Percentiles rank a stretch among this genome's conserved stretches.
phyloP scores from a whole-genome alignment of 2,329 filamentous ascomycete species.

The Huntiella savannae region DNA sequence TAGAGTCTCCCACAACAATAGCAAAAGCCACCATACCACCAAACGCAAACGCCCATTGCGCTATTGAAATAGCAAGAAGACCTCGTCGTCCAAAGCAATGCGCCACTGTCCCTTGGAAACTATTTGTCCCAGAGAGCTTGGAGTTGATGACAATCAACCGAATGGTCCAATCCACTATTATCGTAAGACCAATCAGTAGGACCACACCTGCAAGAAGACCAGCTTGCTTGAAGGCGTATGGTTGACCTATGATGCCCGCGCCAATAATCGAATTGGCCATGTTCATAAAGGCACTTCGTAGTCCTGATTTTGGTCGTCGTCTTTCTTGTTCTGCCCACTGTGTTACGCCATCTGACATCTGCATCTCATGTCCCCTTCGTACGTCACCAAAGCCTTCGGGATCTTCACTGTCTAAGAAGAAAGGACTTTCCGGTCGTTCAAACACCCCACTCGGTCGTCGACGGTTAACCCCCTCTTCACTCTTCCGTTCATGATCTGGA shows the following conservation, averaged over 20 bases:
- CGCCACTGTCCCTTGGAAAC: constrained; percentile 89
- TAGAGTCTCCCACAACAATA: constrained; percentile 90
- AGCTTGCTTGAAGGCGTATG: constrained; percentile 88
- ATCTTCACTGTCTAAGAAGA: constrained; percentile 10
- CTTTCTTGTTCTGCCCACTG: constrained; percentile 35
- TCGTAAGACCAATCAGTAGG: constrained; percentile 59
- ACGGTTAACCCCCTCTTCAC: constrained; percentile 7
- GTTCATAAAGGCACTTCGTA: constrained; percentile 91
- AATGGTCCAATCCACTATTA: constrained; percentile 93
- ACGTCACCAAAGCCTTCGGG: constrained; percentile 1
- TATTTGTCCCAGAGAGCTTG: constrained; percentile 83
- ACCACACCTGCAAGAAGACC: constrained; percentile 64
- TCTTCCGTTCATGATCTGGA: constrained; percentile 9
- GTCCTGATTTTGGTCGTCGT: constrained; percentile 58
- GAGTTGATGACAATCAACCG: constrained; percentile 92
- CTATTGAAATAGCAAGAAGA: constrained; percentile 69
- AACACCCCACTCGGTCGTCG: constrained; percentile 10
- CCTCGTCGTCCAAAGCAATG: constrained; percentile 83
- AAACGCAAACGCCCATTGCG: constrained; percentile 97
- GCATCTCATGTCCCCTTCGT: constrained; percentile 9
- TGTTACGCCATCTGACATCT: constrained; percentile 11
- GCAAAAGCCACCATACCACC: constrained; percentile 97
- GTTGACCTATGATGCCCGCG: constrained; percentile 61
- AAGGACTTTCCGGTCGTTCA: constrained; percentile 8
- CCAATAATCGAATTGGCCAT: constrained; percentile 98